Conservation (phyloP, 352 stramenopile species). For the Globisporangium heterothallicum region DNA sequence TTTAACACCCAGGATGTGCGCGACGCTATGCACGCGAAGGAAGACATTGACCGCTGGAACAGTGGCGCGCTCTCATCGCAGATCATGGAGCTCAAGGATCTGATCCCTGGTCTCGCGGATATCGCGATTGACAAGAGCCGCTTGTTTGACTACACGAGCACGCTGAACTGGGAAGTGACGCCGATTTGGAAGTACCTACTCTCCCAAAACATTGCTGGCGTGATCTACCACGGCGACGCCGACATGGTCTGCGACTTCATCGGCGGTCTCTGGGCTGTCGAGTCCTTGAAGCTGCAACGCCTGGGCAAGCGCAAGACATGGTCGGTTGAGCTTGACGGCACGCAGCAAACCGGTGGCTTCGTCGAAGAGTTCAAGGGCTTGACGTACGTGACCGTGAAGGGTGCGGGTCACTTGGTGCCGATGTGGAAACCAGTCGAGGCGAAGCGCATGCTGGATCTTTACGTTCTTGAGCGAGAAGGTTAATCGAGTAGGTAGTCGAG, state of each 20-base stretch:
- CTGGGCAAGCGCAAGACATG: background rate
- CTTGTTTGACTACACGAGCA: conserved; percentile 16
- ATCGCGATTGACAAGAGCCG: conserved; percentile 13
- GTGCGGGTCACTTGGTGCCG: conserved; percentile 87
- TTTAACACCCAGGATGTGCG: conserved; percentile 42
- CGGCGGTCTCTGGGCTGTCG: conserved; percentile 21
- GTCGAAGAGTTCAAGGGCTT: conserved; percentile 79
- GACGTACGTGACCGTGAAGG: conserved; percentile 88
- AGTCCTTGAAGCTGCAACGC: conserved; percentile 11
- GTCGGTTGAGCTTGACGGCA: conserved; percentile 1
- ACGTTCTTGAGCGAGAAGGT: conserved; percentile 37
- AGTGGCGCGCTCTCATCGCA: conserved; percentile 7
- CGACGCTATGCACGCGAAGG: conserved; percentile 47
- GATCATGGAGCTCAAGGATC: conserved; percentile 12
- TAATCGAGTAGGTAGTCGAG: background rate
- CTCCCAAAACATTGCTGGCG: conserved; percentile 8
- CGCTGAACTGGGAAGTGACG: conserved; percentile 17
- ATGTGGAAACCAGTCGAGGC: conserved; percentile 68
- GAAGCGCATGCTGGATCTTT: conserved; percentile 68
- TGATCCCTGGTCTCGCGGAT: conserved; percentile 3
- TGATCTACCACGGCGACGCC: conserved; percentile 24
- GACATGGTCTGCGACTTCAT: conserved; percentile 25
- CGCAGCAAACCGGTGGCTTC: conserved; percentile 76
- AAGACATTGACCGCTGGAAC: conserved; percentile 8
- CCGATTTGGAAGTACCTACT: conserved; percentile 17